Base-by-base conservation (phyloP, 169 alveolate genomes). In the Cystoisospora suis region DNA sequence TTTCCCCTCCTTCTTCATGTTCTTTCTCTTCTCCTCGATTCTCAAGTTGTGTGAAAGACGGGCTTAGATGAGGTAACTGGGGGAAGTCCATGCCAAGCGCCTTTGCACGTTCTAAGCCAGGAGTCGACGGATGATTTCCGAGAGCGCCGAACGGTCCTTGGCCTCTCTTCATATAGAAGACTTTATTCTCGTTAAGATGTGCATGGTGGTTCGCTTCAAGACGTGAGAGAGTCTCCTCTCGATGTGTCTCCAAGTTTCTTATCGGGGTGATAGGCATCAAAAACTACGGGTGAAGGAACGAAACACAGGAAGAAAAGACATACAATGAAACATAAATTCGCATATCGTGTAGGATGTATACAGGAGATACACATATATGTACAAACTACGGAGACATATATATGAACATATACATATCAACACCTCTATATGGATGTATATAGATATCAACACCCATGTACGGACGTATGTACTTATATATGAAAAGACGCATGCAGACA, bases 111-210 rank as follows among this genome's bases (percentile, higher is more conserved):
- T 34, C 56, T 38, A 40, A 6, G 3, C 56, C 83, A 29, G 46
- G 56, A 23, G 56, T 59, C 2, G 49, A n/a, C 0, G 70, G 61
- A 5, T n/a, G 40, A 75, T 86, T 69, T 3, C 91, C 91, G 0
- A 86, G 44, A 1, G 91, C 45, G 0, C 91, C 91, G 53, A 86
- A 86, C 1, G 91, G 91, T 40, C 91, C 91, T 34, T 86, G 56
- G 15, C 91, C 91, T 36, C 91, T 44, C 5, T 12, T 49, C 75
- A 86, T 58, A 75, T 69, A 86, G 40, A 86, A 86, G 29, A 42
- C 46, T 42, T 29, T 86, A 3, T 69, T 86, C 4, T 34, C 23
- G 53, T 86, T 86, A 38, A 40, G 12, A 27, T 65, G 65, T 29
- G 91, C 70, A n/a, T 46, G 29, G 58, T 86, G 91, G 27, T 86